These are phyloP conservation scores for Candida nitratophila DNA, from an alignment of 805 yeast genomes.

Conservation along the genomic window DNA sequence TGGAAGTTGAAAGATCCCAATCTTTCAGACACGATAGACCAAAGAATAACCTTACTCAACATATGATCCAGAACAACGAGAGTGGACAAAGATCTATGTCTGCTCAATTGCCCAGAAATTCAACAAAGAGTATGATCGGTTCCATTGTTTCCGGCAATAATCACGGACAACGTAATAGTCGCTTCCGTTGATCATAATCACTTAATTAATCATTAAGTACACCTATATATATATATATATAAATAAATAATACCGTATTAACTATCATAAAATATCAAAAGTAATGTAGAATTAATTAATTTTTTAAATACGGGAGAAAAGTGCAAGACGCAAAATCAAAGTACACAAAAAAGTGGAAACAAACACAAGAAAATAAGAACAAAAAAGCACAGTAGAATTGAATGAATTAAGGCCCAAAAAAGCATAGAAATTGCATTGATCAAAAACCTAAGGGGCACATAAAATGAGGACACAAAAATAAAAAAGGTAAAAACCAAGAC, in stretches of 20 bases:
- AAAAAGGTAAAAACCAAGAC: neutral
- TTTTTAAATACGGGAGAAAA: too few species aligned
- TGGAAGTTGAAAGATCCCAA: conserved; percentile 21
- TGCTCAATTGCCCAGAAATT: conserved; percentile 9
- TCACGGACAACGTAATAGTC: neutral
- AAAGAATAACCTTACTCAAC: conserved; percentile 8
- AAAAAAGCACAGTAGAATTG: neutral
- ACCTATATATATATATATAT: too few species aligned
- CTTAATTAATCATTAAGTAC: too few species aligned
- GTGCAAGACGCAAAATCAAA: too few species aligned
- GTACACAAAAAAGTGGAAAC: too few species aligned
- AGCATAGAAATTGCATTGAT: too few species aligned
- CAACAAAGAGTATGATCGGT: neutral
- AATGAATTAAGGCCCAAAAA: neutral
- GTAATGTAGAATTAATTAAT: too few species aligned
- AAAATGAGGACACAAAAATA: neutral
- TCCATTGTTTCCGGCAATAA: too few species aligned
- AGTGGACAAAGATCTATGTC: conserved; percentile 6
- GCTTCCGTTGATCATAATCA: neutral
- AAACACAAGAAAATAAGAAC: neutral
- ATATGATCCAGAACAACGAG: neutral
- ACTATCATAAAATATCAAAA: too few species aligned
- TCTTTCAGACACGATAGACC: conserved; percentile 21
- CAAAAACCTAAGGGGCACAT: too few species aligned
- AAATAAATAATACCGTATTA: too few species aligned